A percentile compares a stretch with the other conserved stretches of the same genome.
These are phyloP conservation scores for Canariomyces notabilis DNA, from an alignment of 2,329 filamentous ascomycete genomes.

Conservation along the genomic window DNA sequence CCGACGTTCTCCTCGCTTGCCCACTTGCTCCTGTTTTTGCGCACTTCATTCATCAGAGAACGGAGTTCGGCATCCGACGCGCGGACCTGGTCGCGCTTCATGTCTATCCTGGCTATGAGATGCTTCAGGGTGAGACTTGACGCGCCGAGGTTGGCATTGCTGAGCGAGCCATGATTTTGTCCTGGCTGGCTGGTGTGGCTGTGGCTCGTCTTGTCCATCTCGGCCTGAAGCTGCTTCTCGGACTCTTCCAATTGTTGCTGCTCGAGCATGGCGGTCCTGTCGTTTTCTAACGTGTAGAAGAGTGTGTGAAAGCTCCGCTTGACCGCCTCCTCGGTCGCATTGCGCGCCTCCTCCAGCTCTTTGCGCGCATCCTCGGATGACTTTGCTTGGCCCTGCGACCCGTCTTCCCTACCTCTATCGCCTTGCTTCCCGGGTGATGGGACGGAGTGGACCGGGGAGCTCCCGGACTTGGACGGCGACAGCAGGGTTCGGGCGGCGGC, in stretches of 20 bases:
- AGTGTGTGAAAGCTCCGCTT: constrained; percentile 88
- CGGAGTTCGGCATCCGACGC: constrained; percentile 91
- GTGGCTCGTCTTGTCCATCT: constrained; percentile 69
- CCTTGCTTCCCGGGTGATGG: constrained; percentile 55
- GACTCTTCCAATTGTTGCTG: constrained; percentile 96
- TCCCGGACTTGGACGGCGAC: constrained; percentile 66
- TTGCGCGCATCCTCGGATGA: constrained; percentile 85
- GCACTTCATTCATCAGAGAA: constrained; percentile 90
- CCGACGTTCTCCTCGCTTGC: constrained; percentile 96
- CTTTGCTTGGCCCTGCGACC: constrained; percentile 54
- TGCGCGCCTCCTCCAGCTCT: constrained; percentile 86
- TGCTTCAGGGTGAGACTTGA: constrained; percentile 96
- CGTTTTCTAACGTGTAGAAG: constrained; percentile 93
- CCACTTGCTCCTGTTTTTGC: constrained; percentile 98
- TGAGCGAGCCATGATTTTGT: constrained; percentile 79
- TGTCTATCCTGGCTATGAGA: constrained; percentile 90
- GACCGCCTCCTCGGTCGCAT: constrained; percentile 81
- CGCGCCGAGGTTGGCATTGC: constrained; percentile 88
- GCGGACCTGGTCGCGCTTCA: constrained; percentile 82
- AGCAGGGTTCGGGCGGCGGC: constrained; percentile 54
- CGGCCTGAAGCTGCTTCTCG: constrained; percentile 90
- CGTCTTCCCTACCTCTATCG: constrained; percentile 49
- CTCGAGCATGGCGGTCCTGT: constrained; percentile 93
- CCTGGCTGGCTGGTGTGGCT: constrained; percentile 46
- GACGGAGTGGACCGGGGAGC: constrained; percentile 58